Evolutionary conservation across 2,329 filamentous ascomycete species (phyloP), one percentile per base, ranked within the genome.

Genomic region (Talaromyces sp.): DNA sequence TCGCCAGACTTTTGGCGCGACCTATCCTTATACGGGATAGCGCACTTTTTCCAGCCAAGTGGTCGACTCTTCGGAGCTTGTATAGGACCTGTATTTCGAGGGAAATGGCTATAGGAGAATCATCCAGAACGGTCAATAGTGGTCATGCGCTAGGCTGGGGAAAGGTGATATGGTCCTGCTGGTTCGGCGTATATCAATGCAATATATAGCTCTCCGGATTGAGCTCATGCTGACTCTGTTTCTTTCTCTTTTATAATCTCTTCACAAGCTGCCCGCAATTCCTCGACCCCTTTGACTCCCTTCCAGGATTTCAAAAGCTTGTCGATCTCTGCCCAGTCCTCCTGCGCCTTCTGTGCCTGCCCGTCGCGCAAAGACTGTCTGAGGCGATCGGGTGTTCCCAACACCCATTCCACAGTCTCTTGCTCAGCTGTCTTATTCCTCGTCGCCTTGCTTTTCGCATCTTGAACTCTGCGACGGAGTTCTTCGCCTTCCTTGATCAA

Each of bases 381-480:
- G 62, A 84, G 66, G 39, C 76, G 75, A 65, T 62, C 72, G n/a
- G 78, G 82, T 63, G 75, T 74, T 47, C 68, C 76, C 39, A 83
- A 68, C 22, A 79, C 80, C 81, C 81, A 83, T 65, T 72, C 73
- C 9, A 83, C 81, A 27, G 79, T 81, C 54, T 79, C 75, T 68
- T 73, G 78, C 63, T 82, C 75, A 3, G 64, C 67, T 62, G 65
- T 71, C 43, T 70, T 73, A 8, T 68, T 61, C n/a, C 68, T 66
- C 1, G 62, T 63, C 22, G 65, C 66, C 24, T 65, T 62, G 47
- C 50, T 56, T 52, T 71, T 72, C 22, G 70, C 71, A 66, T 73
- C 72, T 49, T 69, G 72, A 37, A 74, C 74, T 58, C 68, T 70
- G 47, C 67, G 68, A 16, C 71, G 70, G 50, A 73, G 72, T 66